A percentile compares a stretch with the other conserved stretches of the same genome.
These are phyloP conservation scores for Coemansia sp. DNA, from an alignment of 192 early-diverging fungal genomes.

Conservation along the genomic window DNA sequence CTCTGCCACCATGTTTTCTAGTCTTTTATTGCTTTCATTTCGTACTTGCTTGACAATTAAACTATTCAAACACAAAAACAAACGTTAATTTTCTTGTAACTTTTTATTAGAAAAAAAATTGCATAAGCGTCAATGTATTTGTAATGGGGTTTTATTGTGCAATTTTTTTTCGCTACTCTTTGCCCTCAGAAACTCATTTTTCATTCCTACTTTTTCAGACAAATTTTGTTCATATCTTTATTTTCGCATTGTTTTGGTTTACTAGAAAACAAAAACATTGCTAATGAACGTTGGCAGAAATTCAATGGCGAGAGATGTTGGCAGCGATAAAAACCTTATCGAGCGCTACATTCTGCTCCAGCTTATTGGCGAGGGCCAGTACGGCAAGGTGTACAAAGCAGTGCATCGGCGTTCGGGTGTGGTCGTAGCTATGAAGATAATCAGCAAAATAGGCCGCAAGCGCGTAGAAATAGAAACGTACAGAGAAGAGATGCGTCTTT, in stretches of 20 bases:
- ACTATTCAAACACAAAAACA: no score
- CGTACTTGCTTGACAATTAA: no score
- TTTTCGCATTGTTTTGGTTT: constrained; percentile 4
- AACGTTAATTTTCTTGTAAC: no score
- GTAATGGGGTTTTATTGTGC: no score
- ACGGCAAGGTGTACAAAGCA: constrained; percentile 55
- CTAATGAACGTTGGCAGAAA: not conserved
- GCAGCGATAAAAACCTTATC: not conserved
- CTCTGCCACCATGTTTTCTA: no score
- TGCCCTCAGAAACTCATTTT: no score
- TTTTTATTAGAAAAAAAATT: no score
- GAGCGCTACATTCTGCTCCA: constrained; percentile 52
- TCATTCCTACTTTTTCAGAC: no score
- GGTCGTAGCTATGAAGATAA: constrained; percentile 51
- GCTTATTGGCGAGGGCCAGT: constrained; percentile 55
- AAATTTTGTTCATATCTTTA: not conserved
- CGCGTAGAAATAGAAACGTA: constrained; percentile 49
- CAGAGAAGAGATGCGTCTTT: constrained; percentile 52
- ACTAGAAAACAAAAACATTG: not conserved
- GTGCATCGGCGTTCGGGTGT: constrained; percentile 37
- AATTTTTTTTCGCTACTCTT: no score
- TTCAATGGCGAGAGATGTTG: not conserved
- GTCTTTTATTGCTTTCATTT: no score
- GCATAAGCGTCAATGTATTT: no score
- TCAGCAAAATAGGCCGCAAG: constrained; percentile 43